Evolutionary conservation across 2,329 filamentous ascomycete genomes (phyloP).

Genomic region (Aspergillus pseudoglaucus): DNA sequence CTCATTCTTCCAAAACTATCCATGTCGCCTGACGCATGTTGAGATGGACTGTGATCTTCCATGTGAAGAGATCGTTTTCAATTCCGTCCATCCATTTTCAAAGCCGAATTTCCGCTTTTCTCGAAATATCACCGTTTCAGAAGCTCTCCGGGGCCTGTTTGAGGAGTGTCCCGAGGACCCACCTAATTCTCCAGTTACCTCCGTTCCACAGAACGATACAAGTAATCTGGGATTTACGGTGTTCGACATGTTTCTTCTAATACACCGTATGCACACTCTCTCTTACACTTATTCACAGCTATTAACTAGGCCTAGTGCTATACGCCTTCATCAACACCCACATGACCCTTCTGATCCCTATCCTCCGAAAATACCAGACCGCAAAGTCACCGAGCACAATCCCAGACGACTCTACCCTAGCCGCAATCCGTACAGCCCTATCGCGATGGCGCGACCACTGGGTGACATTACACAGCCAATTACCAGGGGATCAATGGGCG

Average conservation of each 20-base stretch:
- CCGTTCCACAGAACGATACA: constrained; percentile 2
- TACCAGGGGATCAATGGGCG: constrained; percentile 31
- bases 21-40: constrained; percentile 32
- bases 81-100: constrained; percentile 36
- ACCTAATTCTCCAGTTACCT: constrained; percentile 1
- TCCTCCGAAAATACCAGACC: constrained; percentile 13
- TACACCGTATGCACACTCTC: constrained; percentile 28
- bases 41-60: constrained; percentile 42
- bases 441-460: constrained; percentile 35
- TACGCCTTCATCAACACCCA: constrained; percentile 37
- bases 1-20: constrained; percentile 41
- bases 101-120: constrained; percentile 33
- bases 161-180: constrained; percentile 16
- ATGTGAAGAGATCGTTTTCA: constrained; percentile 35
- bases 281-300: background rate
- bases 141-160: constrained; percentile 37
- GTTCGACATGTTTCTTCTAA: constrained; percentile 38
- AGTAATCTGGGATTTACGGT: constrained; percentile 23
- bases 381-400: constrained; percentile 8
- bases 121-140: constrained; percentile 30
- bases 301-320: constrained; percentile 23
- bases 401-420: constrained; percentile 25
- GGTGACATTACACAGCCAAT: constrained; percentile 24
- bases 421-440: constrained; percentile 29
- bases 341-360: constrained; percentile 31